Percentiles rank a stretch among this genome's conserved stretches.
Evolutionary conservation across 352 stramenopile genomes (phyloP).

Genomic region (Phytophthora pluvialis): DNA sequence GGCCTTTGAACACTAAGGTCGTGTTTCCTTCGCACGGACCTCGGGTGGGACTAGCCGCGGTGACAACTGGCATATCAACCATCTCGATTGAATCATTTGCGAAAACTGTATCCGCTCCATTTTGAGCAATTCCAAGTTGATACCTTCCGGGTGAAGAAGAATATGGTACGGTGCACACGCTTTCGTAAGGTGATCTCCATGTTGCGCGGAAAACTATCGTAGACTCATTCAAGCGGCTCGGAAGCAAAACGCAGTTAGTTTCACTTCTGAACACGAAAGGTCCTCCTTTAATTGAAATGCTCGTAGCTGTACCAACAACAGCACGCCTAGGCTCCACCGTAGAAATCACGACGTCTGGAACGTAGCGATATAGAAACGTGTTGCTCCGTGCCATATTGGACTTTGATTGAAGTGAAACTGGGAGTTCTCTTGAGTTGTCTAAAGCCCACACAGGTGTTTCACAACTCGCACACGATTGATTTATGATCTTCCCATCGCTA

Average conservation of each 20-base stretch:
- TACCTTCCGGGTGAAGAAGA: slow-evolving; percentile 15
- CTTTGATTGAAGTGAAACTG: slow-evolving; percentile 35
- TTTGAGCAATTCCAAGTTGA: slow-evolving; percentile 34
- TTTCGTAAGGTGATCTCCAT: slow-evolving; percentile 45
- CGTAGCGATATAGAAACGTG: slow-evolving; percentile 45
- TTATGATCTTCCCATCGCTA: slow-evolving; percentile 22
- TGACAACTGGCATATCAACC: slow-evolving; percentile 33
- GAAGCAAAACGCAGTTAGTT: slow-evolving; percentile 28
- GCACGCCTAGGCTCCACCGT: slow-evolving; percentile 30
- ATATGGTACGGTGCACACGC: slow-evolving; percentile 26
- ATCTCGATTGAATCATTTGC: slow-evolving; percentile 28
- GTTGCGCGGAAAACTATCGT: slow-evolving; percentile 6
- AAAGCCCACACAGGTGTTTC: slow-evolving; percentile 28
- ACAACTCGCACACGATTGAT: slow-evolving; percentile 39
- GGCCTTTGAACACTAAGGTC: slow-evolving; percentile 33
- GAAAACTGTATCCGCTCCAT: slow-evolving; percentile 27
- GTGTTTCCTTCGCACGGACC: slow-evolving; percentile 34
- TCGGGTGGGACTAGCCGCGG: slow-evolving; percentile 20
- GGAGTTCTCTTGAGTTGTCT: slow-evolving; percentile 30
- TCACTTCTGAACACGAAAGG: slow-evolving; percentile 32
- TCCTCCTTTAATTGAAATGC: slow-evolving; percentile 31
- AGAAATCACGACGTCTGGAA: slow-evolving; percentile 25
- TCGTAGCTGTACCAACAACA: slow-evolving; percentile 16
- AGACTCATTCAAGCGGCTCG: not conserved
- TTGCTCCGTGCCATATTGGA: slow-evolving; percentile 39